Evolutionary conservation across 495 filamentous ascomycete species (phyloP).

Genomic region (Cenococcum geophilum): DNA sequence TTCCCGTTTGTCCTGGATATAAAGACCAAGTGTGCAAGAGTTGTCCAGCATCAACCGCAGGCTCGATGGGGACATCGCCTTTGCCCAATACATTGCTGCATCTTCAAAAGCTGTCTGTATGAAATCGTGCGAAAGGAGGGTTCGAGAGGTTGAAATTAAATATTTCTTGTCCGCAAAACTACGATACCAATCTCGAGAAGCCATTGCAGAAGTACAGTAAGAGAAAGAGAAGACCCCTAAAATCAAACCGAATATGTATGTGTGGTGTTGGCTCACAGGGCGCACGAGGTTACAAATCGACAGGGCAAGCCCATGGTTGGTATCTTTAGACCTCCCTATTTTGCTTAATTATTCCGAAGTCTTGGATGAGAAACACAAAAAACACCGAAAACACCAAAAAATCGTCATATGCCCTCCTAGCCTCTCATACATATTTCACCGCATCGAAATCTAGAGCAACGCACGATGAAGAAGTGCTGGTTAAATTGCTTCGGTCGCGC

Average conservation of each 20-base stretch:
- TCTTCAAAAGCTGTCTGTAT: constrained; percentile 32
- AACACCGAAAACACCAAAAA: too few relatives aligned
- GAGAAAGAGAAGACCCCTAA: background rate
- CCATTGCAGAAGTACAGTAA: background rate
- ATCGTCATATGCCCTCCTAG: too few relatives aligned
- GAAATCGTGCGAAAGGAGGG: constrained; percentile 28
- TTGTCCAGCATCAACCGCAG: constrained; percentile 31
- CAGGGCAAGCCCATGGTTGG: too few relatives aligned
- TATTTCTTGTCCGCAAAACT: constrained; percentile 10
- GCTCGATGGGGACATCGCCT: constrained; percentile 12
- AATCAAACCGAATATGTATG: background rate
- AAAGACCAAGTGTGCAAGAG: constrained; percentile 34
- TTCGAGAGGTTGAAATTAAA: constrained; percentile 30
- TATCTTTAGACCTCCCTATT: too few relatives aligned
- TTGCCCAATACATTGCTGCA: constrained; percentile 36
- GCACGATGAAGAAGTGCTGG: too few relatives aligned
- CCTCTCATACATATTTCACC: too few relatives aligned
- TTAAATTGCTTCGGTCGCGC: too few relatives aligned
- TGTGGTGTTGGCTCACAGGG: constrained; percentile 2
- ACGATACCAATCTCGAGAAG: constrained; percentile 19
- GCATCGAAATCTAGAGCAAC: too few relatives aligned
- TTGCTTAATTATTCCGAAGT: too few relatives aligned
- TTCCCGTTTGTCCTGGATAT: constrained; percentile 3
- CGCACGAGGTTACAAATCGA: background rate
- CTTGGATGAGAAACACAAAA: too few relatives aligned